phyloP scores from a whole-genome alignment of 2,329 filamentous ascomycete species.

The Colletotrichum sp. region DNA sequence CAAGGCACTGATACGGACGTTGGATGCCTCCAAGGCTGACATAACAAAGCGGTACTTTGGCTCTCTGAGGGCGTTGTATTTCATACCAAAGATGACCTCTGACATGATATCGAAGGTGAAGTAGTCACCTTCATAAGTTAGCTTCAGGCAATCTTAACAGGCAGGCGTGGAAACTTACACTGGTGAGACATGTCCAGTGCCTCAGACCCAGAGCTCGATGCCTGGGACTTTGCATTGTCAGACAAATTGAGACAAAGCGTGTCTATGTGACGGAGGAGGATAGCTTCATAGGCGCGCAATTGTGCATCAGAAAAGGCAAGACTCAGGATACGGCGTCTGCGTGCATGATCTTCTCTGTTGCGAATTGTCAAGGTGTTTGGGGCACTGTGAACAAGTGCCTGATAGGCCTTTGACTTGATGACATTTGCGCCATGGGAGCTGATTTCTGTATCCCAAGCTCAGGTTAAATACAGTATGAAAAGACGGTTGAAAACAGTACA shows the following conservation, averaged over 20 bases:
- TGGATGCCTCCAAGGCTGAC: conserved; percentile 24
- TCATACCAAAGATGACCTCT: neutral
- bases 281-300: conserved; percentile 24
- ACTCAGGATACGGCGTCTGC: conserved; percentile 21
- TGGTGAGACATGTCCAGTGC: conserved; percentile 2
- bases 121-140: neutral
- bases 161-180: neutral
- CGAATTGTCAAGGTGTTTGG: conserved; percentile 15
- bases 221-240: conserved; percentile 17
- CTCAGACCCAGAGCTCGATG: neutral
- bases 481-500: too few species aligned
- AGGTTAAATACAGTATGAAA: neutral
- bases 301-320: conserved; percentile 29
- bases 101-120: conserved; percentile 10
- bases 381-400: conserved; percentile 8
- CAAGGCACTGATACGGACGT: conserved; percentile 24
- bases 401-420: conserved; percentile 23
- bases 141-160: neutral
- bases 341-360: conserved; percentile 2
- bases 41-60: conserved; percentile 19
- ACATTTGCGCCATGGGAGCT: conserved; percentile 20
- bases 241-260: conserved; percentile 16
- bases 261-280: conserved; percentile 26
- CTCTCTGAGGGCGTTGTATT: neutral
- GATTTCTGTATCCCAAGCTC: conserved; percentile 3